These are phyloP conservation scores for Hypoxylon sp. DNA, from an alignment of 2,329 filamentous ascomycete genomes.

Conservation along the genomic window DNA sequence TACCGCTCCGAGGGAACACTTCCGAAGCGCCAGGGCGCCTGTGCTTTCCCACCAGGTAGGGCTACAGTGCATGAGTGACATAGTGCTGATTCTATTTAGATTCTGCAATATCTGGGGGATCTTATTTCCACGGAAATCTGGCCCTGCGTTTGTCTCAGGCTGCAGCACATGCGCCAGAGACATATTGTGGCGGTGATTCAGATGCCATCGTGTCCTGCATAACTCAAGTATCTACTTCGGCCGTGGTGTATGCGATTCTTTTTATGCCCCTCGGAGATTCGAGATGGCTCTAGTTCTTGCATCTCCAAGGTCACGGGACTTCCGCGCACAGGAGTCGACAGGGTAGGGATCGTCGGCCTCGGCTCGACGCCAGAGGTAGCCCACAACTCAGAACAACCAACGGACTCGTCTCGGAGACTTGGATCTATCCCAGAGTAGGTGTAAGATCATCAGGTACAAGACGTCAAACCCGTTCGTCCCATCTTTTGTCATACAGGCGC, in stretches of 20 bases:
- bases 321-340: constrained; percentile 7
- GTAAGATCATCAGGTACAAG: constrained; percentile 29
- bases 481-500: constrained; percentile 35
- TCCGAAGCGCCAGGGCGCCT: too few relatives aligned
- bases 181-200: constrained; percentile 21
- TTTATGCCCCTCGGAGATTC: constrained; percentile 15
- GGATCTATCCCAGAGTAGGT: constrained; percentile 12
- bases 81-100: constrained; percentile 4
- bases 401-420: neutral
- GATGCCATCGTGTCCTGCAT: constrained; percentile 18
- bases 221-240: neutral
- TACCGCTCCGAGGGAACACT: too few relatives aligned
- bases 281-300: constrained; percentile 1
- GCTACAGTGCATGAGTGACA: constrained; percentile 18
- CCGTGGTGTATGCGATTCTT: neutral
- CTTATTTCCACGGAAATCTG: constrained; percentile 30
- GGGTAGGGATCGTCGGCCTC: constrained; percentile 3
- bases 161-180: constrained; percentile 17
- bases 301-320: constrained; percentile 9
- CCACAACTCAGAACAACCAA: constrained; percentile 8
- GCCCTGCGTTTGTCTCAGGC: constrained; percentile 20
- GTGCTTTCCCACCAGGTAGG: constrained; percentile 14
- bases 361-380: constrained; percentile 18
- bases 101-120: constrained; percentile 34
- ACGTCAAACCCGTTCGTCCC: constrained; percentile 22